Base-by-base conservation (phyloP, 1,284 basidiomycete species). In the Microstroma glucosiphilum region DNA sequence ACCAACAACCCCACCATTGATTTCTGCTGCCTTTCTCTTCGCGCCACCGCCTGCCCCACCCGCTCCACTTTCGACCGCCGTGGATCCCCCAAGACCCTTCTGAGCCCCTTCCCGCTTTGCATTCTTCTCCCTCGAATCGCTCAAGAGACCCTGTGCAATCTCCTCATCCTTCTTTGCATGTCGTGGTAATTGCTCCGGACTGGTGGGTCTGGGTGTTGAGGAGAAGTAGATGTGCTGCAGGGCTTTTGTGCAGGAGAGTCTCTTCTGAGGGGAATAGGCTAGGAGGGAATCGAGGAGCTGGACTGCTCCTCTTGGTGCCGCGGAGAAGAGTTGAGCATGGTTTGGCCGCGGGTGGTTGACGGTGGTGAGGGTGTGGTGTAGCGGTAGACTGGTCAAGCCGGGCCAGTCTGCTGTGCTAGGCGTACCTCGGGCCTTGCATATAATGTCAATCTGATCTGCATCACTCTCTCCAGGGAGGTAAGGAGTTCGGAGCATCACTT, bases 331-430 rank as follows among this genome's bases (percentile, higher is more conserved):
- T 70, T 89, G 86, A 41, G 89, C 86, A 40, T 96, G 82, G 13
- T 88, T 89, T 55, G 88, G 86, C 73, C 88, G 89, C 0, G 89
- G 88, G 71, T 91, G 90, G 48, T 66, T 62, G 46, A 60, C 57
- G 48, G 59, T 40, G 63, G 55, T 30, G 62, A 19, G 30, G 57
- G 19, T 25, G 57, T 25, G 26, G 17, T 25, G 17, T 26, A 46
- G 53, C 1, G n/a, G 19, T 19, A 41, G n/a, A 6, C 19, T 13
- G 15, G 2, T 46, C 78, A 85, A 62, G 80, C 51, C 92, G 90
- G 94, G 94, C 96, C 96, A 99, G 26, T 97, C 93, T 59, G 90
- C 87, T 73, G 97, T 92, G 0, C 90, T 90, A 0, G 96, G 96
- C 4, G 92, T 93, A 0, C 96, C 96, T 19, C 98, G 84, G 0